phyloP scores from a whole-genome alignment of 1,139 yeast genomes.

The Yamadazyma membranifaciens region DNA sequence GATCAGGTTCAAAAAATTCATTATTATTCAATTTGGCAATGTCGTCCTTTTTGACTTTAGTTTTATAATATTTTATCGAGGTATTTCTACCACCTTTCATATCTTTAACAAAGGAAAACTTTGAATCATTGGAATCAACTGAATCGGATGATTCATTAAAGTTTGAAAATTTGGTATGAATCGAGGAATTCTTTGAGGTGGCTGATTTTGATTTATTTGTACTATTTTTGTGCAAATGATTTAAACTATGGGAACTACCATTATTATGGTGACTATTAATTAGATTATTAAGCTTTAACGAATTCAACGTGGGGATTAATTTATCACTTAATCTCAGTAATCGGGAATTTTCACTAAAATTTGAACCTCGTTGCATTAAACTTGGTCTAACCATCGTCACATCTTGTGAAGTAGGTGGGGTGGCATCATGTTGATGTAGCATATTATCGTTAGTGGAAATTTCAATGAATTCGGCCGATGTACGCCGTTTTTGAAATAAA shows the following conservation, averaged over 20 bases:
- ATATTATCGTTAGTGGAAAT: neutral
- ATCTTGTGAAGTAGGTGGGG: neutral
- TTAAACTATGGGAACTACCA: too few relatives aligned
- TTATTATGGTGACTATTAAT: neutral
- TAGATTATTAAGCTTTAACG: neutral
- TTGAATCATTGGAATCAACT: constrained; percentile 14
- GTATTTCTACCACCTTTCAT: constrained; percentile 58
- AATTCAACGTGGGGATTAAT: constrained; percentile 1
- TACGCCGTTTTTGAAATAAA: constrained; percentile 24
- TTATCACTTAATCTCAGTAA: constrained; percentile 4
- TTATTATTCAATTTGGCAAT: neutral
- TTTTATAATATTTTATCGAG: constrained; percentile 60
- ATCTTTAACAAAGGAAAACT: constrained; percentile 58
- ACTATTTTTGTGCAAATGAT: neutral
- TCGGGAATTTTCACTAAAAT: constrained; percentile 5
- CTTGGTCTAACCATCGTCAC: neutral
- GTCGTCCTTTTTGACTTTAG: constrained; percentile 14
- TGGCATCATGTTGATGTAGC: neutral
- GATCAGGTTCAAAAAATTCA: constrained; percentile 25
- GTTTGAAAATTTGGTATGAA: constrained; percentile 5
- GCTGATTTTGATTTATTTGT: neutral
- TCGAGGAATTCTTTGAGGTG: constrained; percentile 7
- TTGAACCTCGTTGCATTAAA: constrained; percentile 1
- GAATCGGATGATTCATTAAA: constrained; percentile 11
- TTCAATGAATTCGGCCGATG: constrained; percentile 5